Percentiles rank a stretch among this genome's conserved stretches.
Evolutionary conservation across 164 flowering plant genomes (phyloP).

Genomic region (Tetracentron sinense): DNA sequence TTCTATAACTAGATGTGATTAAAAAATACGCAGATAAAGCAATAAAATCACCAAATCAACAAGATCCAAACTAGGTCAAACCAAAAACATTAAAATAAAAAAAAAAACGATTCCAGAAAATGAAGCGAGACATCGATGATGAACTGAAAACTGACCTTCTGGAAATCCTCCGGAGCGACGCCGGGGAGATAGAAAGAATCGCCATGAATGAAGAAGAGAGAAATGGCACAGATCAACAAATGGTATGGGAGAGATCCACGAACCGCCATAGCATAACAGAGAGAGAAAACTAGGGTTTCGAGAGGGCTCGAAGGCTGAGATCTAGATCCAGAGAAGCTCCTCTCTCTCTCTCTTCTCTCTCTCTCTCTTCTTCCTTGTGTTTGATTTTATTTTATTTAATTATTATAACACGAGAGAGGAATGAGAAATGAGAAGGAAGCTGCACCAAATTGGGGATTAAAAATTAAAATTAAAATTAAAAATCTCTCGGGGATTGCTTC

Average conservation of each 20-base stretch:
- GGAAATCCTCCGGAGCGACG: constrained; percentile 75
- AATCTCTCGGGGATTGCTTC: background rate
- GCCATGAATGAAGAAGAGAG: constrained; percentile 38
- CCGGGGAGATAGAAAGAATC: constrained; percentile 77
- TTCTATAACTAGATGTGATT: constrained; percentile 1
- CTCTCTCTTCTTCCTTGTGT: background rate
- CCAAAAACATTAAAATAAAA: background rate
- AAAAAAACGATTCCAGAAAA: background rate
- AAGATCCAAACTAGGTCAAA: constrained; percentile 11
- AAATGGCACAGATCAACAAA: constrained; percentile 21
- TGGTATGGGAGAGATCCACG: constrained; percentile 17
- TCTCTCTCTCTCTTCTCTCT: constrained; percentile 4
- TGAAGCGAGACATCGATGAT: constrained; percentile 1
- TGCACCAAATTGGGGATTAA: background rate
- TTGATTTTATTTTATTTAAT: no score
- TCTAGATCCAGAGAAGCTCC: constrained; percentile 19
- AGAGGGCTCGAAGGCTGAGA: constrained; percentile 1
- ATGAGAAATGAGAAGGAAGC: background rate
- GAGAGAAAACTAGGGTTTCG: constrained; percentile 13
- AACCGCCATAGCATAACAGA: constrained; percentile 35
- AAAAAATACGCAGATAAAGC: constrained; percentile 4
- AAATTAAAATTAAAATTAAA: no score
- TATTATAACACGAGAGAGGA: background rate
- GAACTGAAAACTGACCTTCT: constrained; percentile 52
- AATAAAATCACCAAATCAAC: background rate